phyloP scores from a whole-genome alignment of 768 basidiomycete species.

The Leucosporidium yakuticum region DNA sequence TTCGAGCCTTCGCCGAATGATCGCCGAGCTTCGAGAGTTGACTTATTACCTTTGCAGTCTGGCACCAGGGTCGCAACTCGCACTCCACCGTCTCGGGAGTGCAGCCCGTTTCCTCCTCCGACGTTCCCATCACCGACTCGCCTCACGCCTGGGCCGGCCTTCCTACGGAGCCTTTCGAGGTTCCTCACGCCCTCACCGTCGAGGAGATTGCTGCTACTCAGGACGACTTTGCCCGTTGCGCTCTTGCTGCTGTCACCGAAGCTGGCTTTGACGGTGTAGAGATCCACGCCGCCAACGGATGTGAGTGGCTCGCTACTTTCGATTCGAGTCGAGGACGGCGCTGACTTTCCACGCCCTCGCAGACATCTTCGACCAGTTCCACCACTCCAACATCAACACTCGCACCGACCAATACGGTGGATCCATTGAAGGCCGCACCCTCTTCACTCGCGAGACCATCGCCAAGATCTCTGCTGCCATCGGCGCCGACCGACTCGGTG shows the following conservation, averaged over 20 bases:
- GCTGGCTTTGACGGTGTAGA: slow-evolving; percentile 68
- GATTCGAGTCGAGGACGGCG: slow-evolving; percentile 2
- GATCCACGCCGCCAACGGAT: slow-evolving; percentile 47
- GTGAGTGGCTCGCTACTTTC: neutral
- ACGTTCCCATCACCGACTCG: slow-evolving; percentile 13
- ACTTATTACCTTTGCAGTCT: neutral
- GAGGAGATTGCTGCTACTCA: slow-evolving; percentile 49
- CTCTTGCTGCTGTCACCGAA: slow-evolving; percentile 51
- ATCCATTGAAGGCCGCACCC: slow-evolving; percentile 54
- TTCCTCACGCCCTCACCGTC: slow-evolving; percentile 22
- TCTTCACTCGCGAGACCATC: slow-evolving; percentile 55
- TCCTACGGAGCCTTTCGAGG: slow-evolving; percentile 19
- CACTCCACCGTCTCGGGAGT: slow-evolving; percentile 16
- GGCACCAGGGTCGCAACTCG: slow-evolving; percentile 29
- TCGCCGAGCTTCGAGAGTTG: neutral
- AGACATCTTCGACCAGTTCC: slow-evolving; percentile 34
- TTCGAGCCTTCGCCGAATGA: neutral
- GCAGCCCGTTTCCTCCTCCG: slow-evolving; percentile 17
- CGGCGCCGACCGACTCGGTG: slow-evolving; percentile 52
- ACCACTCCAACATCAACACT: slow-evolving; percentile 33
- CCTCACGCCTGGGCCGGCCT: slow-evolving; percentile 14
- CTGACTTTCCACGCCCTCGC: neutral
- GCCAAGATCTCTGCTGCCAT: slow-evolving; percentile 52
- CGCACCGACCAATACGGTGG: slow-evolving; percentile 54
- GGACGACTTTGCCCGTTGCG: slow-evolving; percentile 51